These are phyloP conservation scores for Lojkania enalia DNA, from an alignment of 2,329 filamentous ascomycete genomes.

Conservation along the genomic window DNA sequence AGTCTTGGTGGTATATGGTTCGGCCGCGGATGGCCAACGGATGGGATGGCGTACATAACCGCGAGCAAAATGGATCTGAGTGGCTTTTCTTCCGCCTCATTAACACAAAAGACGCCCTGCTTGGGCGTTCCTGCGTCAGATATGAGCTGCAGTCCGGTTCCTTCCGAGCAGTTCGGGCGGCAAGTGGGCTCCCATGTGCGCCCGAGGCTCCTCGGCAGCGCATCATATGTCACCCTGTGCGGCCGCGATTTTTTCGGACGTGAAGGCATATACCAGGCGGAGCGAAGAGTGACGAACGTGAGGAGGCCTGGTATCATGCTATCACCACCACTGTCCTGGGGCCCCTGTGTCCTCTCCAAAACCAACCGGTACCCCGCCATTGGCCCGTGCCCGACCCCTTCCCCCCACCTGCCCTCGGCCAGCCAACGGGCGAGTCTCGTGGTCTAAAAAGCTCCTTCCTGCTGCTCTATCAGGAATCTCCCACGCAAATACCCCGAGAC, in stretches of 20 bases:
- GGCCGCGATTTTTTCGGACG: neutral
- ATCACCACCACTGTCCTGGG: conserved; percentile 6
- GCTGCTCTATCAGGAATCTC: conserved; percentile 17
- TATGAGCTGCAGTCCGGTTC: conserved; percentile 15
- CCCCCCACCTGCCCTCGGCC: conserved; percentile 20
- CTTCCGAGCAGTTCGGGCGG: conserved; percentile 20
- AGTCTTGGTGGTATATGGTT: conserved; percentile 17
- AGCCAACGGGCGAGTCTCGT: conserved; percentile 33
- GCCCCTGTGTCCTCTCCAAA: neutral
- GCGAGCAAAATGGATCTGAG: conserved; percentile 10
- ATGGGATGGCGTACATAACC: conserved; percentile 33
- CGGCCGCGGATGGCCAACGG: conserved; percentile 40
- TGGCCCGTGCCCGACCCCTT: conserved; percentile 32
- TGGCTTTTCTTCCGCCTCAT: conserved; percentile 4
- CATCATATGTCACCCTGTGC: conserved; percentile 19
- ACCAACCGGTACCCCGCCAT: conserved; percentile 29
- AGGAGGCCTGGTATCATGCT: neutral
- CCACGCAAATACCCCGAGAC: conserved; percentile 21
- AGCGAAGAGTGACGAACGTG: neutral
- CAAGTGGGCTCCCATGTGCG: conserved; percentile 8
- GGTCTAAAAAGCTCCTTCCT: conserved; percentile 29
- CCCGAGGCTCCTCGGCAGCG: conserved; percentile 25
- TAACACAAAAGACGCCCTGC: neutral
- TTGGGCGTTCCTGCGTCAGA: conserved; percentile 10
- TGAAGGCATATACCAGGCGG: conserved; percentile 4